Base-by-base conservation (phyloP, 2,329 filamentous ascomycete species). In the Xylaria multiplex region DNA sequence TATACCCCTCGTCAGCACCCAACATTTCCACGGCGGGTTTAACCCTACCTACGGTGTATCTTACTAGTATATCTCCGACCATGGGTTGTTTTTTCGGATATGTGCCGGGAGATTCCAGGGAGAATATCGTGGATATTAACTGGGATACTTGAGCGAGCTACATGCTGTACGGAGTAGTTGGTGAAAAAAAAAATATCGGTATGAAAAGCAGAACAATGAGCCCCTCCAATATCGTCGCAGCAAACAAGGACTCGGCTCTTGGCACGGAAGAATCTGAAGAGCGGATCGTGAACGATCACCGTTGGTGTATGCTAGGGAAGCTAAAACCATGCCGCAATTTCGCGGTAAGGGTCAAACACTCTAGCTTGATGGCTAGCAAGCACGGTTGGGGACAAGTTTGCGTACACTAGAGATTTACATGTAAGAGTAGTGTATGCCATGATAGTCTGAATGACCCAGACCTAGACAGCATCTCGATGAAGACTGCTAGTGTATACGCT, bases 281-380 rank as follows among this genome's bases (percentile, higher is more conserved):
- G 48, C 11, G 27, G 27, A 46, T 27, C 13, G 57, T 30, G 24
- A 62, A 66, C 70, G 67, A 73, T 72, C 62, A 69, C 64, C 62
- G 68, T 67, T 37, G 11, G 35, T 37, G 11, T 37, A 37, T 71
- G 71, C 70, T 72, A 72, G 69, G 63, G 72, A 74, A 74, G 72
- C 68, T 69, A 73, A 74, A 74, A 73, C 68, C 69, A 73, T 71
- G 64, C 70, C 72, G 73, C 71, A 76, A 76, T 76, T 74, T 76
- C 73, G 67, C 73, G 54, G 71, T 64, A 50, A 11, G 27, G 50
- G 37, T 16, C 24, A 54, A 22, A 19, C 11, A n/a, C 48, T 62
- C 7, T 64, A 54, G 30, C 14, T 46, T 24, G 14, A 46, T 50
- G 19, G 49, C 37, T 40, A 40, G 37, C 37, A 73, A 70, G 27